Evolutionary conservation across 108 stramenopile species (phyloP).

Genomic region (Ochromonas danica): DNA sequence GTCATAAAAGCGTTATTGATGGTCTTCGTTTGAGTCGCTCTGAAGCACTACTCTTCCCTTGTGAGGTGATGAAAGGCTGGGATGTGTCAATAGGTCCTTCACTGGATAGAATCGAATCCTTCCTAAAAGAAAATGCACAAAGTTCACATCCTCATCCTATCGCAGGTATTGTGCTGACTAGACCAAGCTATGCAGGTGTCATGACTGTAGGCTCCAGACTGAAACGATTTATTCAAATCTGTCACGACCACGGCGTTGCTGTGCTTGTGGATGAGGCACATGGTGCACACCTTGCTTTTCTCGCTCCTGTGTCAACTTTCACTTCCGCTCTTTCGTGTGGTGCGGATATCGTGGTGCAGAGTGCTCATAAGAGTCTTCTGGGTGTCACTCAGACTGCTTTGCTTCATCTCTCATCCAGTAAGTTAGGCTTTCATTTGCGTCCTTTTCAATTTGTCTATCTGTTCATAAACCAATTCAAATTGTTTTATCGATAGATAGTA

Average conservation of each 20-base stretch:
- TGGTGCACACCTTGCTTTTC: slow-evolving; percentile 49
- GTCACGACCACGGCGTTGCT: slow-evolving; percentile 36
- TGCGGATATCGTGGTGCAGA: slow-evolving; percentile 52
- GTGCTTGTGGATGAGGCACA: slow-evolving; percentile 57
- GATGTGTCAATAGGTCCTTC: neutral
- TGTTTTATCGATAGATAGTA: too few species aligned
- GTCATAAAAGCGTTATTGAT: slow-evolving; percentile 1
- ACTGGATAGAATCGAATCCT: neutral
- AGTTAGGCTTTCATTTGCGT: neutral
- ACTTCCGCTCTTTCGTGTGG: slow-evolving; percentile 42
- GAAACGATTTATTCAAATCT: neutral
- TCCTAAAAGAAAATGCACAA: too few species aligned
- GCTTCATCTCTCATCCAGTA: slow-evolving; percentile 41
- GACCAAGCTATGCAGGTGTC: slow-evolving; percentile 51
- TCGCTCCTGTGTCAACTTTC: neutral
- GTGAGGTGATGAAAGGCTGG: neutral
- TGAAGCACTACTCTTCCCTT: neutral
- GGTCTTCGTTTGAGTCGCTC: neutral
- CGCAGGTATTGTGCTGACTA: slow-evolving; percentile 48
- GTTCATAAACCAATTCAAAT: neutral
- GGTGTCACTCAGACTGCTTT: slow-evolving; percentile 48
- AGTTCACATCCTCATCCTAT: too few species aligned
- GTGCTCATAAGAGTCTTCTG: slow-evolving; percentile 51
- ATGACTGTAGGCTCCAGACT: slow-evolving; percentile 12
- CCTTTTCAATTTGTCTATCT: neutral